A percentile compares a stretch with the other conserved stretches of the same genome.
Conservation (phyloP, 2,329 filamentous ascomycete genomes). For the Trichophyton verrucosum region DNA sequence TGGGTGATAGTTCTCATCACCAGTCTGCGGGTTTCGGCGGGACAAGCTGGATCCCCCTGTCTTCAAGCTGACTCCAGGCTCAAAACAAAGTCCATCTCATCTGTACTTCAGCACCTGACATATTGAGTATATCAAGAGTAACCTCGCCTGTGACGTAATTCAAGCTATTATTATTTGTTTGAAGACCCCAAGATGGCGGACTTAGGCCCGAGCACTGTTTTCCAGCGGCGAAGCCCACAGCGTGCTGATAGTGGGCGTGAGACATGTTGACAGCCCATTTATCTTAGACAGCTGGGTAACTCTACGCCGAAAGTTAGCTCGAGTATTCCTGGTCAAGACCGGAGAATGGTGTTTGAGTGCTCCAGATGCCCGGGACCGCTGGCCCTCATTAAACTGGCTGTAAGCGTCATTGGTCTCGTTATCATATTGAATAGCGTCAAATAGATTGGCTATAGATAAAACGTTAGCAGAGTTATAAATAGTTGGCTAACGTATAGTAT, state of each 20-base stretch:
- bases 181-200: not conserved
- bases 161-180: not conserved
- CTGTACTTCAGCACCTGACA: too few species aligned
- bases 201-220: not conserved
- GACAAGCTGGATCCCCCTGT: not conserved
- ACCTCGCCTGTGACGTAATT: not conserved
- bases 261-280: not conserved
- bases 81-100: not conserved
- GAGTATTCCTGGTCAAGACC: not conserved
- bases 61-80: not conserved
- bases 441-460: too few species aligned
- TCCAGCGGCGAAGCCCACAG: not conserved
- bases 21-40: not conserved
- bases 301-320: not conserved
- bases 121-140: too few species aligned
- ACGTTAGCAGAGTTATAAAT: too few species aligned
- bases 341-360: not conserved
- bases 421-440: too few species aligned
- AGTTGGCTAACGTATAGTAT: too few species aligned
- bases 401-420: too few species aligned
- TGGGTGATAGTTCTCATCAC: not conserved
- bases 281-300: not conserved
- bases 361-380: too few species aligned
- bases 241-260: not conserved
- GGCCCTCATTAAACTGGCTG: too few species aligned